A percentile compares a stretch with the other conserved stretches of the same genome.
phyloP scores from a whole-genome alignment of 371 early-diverging fungal genomes.

The Actinomucor elegans region DNA sequence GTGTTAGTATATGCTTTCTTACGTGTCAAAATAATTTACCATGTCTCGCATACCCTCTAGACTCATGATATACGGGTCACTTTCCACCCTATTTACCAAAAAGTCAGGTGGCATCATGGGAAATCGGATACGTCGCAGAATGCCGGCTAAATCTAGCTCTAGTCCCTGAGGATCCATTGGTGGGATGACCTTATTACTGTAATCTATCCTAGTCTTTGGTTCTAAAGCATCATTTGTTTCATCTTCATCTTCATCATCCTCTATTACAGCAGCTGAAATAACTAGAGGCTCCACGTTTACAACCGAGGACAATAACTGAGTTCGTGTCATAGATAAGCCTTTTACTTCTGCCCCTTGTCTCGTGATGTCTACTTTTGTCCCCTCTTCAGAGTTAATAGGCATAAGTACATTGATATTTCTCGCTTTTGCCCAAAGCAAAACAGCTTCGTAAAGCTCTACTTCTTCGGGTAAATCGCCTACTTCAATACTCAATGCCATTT shows the following conservation, averaged over 20 bases:
- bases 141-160: conserved; percentile 9
- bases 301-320: conserved; percentile 4
- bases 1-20: background rate
- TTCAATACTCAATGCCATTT: conserved; percentile 47
- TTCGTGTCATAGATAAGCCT: conserved; percentile 7
- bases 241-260: conserved; percentile 7
- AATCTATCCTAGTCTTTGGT: background rate
- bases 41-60: conserved; percentile 55
- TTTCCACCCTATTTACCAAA: conserved; percentile 50
- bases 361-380: background rate
- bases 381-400: background rate
- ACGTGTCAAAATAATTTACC: conserved; percentile 15
- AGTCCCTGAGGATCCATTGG: conserved; percentile 2
- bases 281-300: conserved; percentile 10
- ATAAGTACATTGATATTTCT: conserved; percentile 11
- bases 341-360: background rate
- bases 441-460: conserved; percentile 49
- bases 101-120: conserved; percentile 55
- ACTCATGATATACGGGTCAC: conserved; percentile 48
- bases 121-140: conserved; percentile 54
- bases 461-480: conserved; percentile 46
- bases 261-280: conserved; percentile 6
- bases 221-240: background rate
- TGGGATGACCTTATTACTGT: background rate
- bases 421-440: conserved; percentile 51